These are phyloP conservation scores for Camellia oleifera DNA, from an alignment of 179 eudicot species.

Conservation along the genomic window DNA sequence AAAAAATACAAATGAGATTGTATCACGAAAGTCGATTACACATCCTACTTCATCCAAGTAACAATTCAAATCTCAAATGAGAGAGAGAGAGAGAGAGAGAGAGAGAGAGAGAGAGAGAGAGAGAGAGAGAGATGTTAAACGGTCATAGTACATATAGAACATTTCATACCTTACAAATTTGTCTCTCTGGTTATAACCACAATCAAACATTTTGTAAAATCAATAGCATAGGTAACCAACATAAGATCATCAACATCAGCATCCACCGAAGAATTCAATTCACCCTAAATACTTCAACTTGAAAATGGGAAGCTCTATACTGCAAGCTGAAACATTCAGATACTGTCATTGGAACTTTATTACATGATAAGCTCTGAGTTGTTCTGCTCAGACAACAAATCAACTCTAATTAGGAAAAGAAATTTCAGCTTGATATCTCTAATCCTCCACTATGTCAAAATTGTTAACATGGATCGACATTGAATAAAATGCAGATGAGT, in stretches of 20 bases:
- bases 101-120: not conserved
- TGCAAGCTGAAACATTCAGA: not conserved
- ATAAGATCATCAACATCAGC: constrained; percentile 12
- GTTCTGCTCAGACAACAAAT: not conserved
- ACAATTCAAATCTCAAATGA: not conserved
- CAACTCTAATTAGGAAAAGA: not conserved
- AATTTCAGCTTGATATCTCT: not conserved
- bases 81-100: not conserved
- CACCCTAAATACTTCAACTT: not conserved
- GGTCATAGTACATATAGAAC: not conserved
- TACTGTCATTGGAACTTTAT: not conserved
- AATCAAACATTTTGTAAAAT: constrained; percentile 52
- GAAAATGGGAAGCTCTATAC: not conserved
- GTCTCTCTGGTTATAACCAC: constrained; percentile 66
- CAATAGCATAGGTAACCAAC: constrained; percentile 10
- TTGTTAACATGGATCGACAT: constrained; percentile 1
- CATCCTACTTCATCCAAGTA: not conserved
- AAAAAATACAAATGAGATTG: not conserved
- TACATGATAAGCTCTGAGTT: not conserved
- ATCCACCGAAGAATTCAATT: not conserved
- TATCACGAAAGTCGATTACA: not conserved
- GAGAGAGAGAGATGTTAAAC: not conserved
- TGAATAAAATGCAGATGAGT: not conserved
- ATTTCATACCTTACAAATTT: constrained; percentile 64
- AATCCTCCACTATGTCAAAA: not conserved